Conservation (phyloP, 1,139 yeast species). For the Scheffersomyces stambukii region DNA sequence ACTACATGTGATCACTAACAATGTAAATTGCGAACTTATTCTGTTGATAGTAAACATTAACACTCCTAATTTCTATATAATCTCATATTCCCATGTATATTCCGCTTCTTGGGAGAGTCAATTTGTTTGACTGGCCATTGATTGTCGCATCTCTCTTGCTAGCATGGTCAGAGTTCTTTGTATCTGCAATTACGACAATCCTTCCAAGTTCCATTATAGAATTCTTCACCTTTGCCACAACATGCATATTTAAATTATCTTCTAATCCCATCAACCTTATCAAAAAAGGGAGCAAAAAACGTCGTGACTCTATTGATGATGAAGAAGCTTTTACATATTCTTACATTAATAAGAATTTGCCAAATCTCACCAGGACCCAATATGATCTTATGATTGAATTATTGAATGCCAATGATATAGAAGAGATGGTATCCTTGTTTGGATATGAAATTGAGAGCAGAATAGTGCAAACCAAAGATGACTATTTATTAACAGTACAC, state of each 20-base stretch:
- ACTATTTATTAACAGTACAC: constrained; percentile 35
- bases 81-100: constrained; percentile 35
- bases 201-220: constrained; percentile 31
- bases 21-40: too few relatives aligned
- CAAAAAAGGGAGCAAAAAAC: constrained; percentile 6
- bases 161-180: constrained; percentile 39
- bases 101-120: constrained; percentile 36
- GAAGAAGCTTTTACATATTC: constrained; percentile 10
- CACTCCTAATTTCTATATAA: too few relatives aligned
- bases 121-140: constrained; percentile 33
- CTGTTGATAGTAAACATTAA: too few relatives aligned
- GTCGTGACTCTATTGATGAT: constrained; percentile 9
- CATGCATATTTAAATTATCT: constrained; percentile 24
- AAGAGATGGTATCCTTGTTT: constrained; percentile 32
- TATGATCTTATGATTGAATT: constrained; percentile 29
- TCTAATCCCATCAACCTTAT: constrained; percentile 27
- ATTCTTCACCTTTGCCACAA: constrained; percentile 25
- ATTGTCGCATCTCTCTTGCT: constrained; percentile 30
- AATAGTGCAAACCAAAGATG: constrained; percentile 36
- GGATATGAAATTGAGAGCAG: constrained; percentile 39
- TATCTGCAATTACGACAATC: constrained; percentile 28
- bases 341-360: too few relatives aligned
- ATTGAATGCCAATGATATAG: constrained; percentile 28
- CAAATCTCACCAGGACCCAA: constrained; percentile 15
- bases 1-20: too few relatives aligned